Evolutionary conservation across 2,329 filamentous ascomycete genomes (phyloP), one percentile per base, ranked within the genome.

Genomic region (Sarocladium strictum): DNA sequence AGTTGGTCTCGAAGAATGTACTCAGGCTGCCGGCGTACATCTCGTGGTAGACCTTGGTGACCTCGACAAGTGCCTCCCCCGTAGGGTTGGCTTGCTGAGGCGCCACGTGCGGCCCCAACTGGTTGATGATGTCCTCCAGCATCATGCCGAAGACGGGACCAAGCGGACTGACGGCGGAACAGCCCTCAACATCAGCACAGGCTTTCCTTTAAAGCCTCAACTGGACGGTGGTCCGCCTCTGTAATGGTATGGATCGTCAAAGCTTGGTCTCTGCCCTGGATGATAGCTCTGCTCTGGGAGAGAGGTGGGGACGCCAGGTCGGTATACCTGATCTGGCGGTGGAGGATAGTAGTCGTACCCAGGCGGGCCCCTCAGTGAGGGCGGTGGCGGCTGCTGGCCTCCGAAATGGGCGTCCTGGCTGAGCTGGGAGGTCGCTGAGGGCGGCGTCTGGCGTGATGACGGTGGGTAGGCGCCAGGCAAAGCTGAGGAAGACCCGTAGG

Each of bases 1-100:
- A 97, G 26, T 78, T 79, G 6, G 90, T 89, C 68, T 97, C 92
- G 58, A 95, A 80, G 58, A 94, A 86, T 51, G 80, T 80, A 68
- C 89, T 85, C 47, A 94, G 80, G 7, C 84, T 87, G 1, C 80
- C 80, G 3, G 85, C 87, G 67, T 94, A 95, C 59, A 90, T 85
- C 60, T 86, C 85, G 61, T 82, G 80, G 69, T 89, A 95, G 15
- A 93, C 69, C 58, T 80, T 80, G 59, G 83, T 84, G 56, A 90
- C 83, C 65, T 90, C 85, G 61, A 85, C 81, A 51, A 89, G 63
- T 21, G 69, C 71, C 32, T 76, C 75, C 56, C 79, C 68, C 66
- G 74, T 69, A 63, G 73, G 76, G 56, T 80, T 76, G 26, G 80
- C 76, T 59, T 71, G 68, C 56, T 81, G 75, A 21, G 78, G 74